phyloP scores from a whole-genome alignment of 2,329 filamentous ascomycete genomes.

The Monosporascus sp. region DNA sequence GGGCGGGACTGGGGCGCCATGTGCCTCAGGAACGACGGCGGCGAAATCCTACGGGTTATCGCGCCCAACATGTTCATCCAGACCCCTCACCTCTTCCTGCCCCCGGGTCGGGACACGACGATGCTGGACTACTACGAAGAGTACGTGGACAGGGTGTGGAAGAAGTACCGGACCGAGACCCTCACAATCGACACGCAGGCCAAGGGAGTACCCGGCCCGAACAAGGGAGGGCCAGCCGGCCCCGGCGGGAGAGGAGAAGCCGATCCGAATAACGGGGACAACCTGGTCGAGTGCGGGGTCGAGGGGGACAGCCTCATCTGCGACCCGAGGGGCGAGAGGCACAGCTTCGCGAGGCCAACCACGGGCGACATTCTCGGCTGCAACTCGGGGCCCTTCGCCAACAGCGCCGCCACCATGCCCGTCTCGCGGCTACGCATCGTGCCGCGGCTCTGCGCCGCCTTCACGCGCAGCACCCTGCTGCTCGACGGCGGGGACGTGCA shows the following conservation, averaged over 20 bases:
- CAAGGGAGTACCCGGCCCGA: constrained; percentile 18
- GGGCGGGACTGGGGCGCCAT: constrained; percentile 49
- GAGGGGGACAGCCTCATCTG: not conserved
- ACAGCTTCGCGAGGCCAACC: constrained; percentile 12
- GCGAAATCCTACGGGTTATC: constrained; percentile 20
- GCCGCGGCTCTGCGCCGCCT: constrained; percentile 20
- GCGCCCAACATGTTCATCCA: constrained; percentile 26
- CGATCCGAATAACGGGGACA: no score
- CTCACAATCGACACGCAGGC: constrained; percentile 55
- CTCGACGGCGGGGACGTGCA: constrained; percentile 28
- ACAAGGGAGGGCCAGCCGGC: no score
- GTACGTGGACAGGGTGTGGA: constrained; percentile 26
- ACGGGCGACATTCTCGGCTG: constrained; percentile 46
- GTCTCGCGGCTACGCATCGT: constrained; percentile 11
- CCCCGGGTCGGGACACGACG: constrained; percentile 1
- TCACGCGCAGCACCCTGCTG: constrained; percentile 19
- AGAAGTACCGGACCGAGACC: constrained; percentile 24
- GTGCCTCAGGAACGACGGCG: constrained; percentile 14
- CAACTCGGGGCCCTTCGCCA: constrained; percentile 29
- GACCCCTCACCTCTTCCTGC: no score
- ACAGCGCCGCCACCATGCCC: constrained; percentile 4
- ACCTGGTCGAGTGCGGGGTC: not conserved
- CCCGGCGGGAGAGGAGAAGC: no score
- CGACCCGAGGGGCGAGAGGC: constrained; percentile 18
- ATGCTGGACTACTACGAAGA: constrained; percentile 17